These are phyloP conservation scores for Xerophyta viscosa DNA, from an alignment of 106 monocot genomes.

Conservation along the genomic window DNA sequence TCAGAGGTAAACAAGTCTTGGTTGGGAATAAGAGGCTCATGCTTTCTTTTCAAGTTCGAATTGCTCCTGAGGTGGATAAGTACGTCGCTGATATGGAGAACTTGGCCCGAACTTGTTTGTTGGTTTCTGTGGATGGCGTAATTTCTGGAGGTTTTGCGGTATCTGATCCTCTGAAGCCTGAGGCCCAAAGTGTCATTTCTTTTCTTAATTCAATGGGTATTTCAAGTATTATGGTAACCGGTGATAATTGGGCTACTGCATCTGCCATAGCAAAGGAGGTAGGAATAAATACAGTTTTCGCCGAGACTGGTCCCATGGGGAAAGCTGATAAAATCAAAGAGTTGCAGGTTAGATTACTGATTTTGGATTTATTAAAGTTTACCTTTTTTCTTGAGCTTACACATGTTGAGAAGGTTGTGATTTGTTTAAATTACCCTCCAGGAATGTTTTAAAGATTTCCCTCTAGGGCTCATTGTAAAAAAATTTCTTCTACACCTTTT, in stretches of 20 bases:
- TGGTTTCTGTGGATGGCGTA: slow-evolving; percentile 58
- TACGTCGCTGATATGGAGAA: slow-evolving; percentile 56
- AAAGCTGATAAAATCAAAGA: slow-evolving; percentile 90
- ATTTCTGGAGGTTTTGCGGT: slow-evolving; percentile 63
- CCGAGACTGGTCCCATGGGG: slow-evolving; percentile 66
- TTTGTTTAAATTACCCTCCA: no score
- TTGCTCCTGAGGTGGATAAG: slow-evolving; percentile 59
- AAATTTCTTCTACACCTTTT: no score
- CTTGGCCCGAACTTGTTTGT: slow-evolving; percentile 57
- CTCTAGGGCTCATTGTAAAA: no score
- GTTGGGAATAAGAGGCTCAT: slow-evolving; percentile 86
- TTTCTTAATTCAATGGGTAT: slow-evolving; percentile 81
- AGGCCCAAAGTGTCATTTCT: slow-evolving; percentile 70
- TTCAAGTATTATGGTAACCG: slow-evolving; percentile 85
- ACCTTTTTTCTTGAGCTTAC: no score
- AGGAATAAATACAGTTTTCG: slow-evolving; percentile 63
- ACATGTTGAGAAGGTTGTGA: no score
- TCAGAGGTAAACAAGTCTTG: slow-evolving; percentile 43
- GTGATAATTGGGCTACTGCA: slow-evolving; percentile 94
- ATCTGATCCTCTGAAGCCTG: slow-evolving; percentile 79
- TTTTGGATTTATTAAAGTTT: no score
- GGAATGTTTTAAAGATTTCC: no score
- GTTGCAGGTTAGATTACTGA: slow-evolving; percentile 58
- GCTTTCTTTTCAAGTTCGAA: slow-evolving; percentile 34
- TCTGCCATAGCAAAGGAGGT: slow-evolving; percentile 71